A percentile compares a stretch with the other conserved stretches of the same genome.
Conservation (phyloP, 2,329 filamentous ascomycete genomes). For the Alternaria infectoria region DNA sequence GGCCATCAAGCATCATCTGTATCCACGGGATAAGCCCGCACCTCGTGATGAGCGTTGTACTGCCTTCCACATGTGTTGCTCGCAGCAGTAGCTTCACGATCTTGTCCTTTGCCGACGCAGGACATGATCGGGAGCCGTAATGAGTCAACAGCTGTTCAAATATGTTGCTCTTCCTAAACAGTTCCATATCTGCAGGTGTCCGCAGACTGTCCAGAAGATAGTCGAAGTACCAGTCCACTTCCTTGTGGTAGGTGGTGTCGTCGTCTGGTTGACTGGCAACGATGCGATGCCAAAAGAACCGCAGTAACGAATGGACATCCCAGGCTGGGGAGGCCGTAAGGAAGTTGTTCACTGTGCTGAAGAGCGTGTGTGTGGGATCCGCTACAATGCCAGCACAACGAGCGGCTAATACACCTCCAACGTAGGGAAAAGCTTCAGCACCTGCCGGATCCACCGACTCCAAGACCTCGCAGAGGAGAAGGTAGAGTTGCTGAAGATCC, state of each 20-base stretch:
- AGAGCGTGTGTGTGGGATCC: constrained; percentile 81
- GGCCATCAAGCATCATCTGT: constrained; percentile 61
- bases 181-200: constrained; percentile 63
- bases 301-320: constrained; percentile 64
- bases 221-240: constrained; percentile 75
- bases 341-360: constrained; percentile 84
- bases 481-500: constrained; percentile 78
- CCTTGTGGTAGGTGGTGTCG: constrained; percentile 71
- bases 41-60: constrained; percentile 80
- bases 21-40: constrained; percentile 79
- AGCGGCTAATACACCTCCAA: constrained; percentile 77
- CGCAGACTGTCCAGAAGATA: constrained; percentile 73
- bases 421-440: constrained; percentile 66
- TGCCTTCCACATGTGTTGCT: constrained; percentile 72
- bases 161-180: constrained; percentile 66
- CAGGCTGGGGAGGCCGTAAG: constrained; percentile 79
- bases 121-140: constrained; percentile 70
- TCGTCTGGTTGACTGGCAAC: constrained; percentile 77
- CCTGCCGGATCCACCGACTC: constrained; percentile 65
- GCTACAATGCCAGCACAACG: constrained; percentile 72
- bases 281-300: constrained; percentile 71
- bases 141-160: constrained; percentile 78
- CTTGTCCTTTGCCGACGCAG: constrained; percentile 65
- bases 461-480: constrained; percentile 78
- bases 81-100: constrained; percentile 69